Evolutionary conservation across 2,329 filamentous ascomycete genomes (phyloP), one percentile per base, ranked within the genome.

Genomic region (Blastomyces parvus): DNA sequence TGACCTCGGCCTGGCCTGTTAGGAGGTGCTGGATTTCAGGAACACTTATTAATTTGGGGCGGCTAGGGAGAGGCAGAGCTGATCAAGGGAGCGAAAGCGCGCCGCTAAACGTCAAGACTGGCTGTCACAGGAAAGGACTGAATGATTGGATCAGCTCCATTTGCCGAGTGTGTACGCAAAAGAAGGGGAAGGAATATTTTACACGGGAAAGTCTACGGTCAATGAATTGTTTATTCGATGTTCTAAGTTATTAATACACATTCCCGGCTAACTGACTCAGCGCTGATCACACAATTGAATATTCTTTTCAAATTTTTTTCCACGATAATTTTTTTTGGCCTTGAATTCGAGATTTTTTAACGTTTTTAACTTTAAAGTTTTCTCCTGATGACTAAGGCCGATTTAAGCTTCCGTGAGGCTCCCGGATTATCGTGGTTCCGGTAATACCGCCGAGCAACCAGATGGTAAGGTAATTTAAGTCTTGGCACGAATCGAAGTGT

Each of bases 401-500:
- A 36, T 36, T 36, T 55, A 55, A 22, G n/a, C 4, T 36, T n/a
- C n/a, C 33, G 19, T 36, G n/a, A 36, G 19, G 30, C 5, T 27
- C 3, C 17, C 44, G 59, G 59, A 52, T 27, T 61, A 61, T 61
- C 14, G 13, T 52, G 17, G 8, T 9, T 40, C 59, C 59, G 59
- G 46, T 61, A 61, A 17, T 52, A 25, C 14, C 17, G 17, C 1
- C 33, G 6, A n/a, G 40, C 11, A n/a, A 14, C 7, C n/a, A 57
- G 33, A n/a, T 9, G 25, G 59, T 53, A 61, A n/a, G n/a, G 59
- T 61, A 61, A 61, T 46, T 38, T 52, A 48, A 62, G 13, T 61
- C 62, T 64, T 64, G 62, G 62, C 62, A 58, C 33, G 13, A n/a
- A 53, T 60, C 56, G 44, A 33, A 64, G 33, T 64, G 62, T 64